Conservation (phyloP, 306 rosid genomes). For the Lathyrus aphaca region DNA sequence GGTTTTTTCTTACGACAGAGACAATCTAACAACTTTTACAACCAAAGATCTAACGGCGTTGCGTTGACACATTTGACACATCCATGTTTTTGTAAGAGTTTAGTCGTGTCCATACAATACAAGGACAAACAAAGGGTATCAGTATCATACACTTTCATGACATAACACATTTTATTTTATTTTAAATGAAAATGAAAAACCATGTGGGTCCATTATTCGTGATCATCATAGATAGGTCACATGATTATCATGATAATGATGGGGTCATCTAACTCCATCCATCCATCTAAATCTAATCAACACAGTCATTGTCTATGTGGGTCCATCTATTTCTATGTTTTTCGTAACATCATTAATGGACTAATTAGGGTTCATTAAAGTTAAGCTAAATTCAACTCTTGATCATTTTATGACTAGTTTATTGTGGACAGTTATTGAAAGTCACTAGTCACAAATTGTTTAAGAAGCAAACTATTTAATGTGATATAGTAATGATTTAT, state of each 20-base stretch:
- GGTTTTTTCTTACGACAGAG: constrained; percentile 47
- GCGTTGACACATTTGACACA: constrained; percentile 65
- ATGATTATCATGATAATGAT: constrained; percentile 43
- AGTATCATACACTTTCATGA: too few relatives aligned
- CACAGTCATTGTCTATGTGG: constrained; percentile 44
- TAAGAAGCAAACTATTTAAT: background rate
- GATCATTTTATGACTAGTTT: background rate
- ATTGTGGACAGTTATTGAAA: background rate
- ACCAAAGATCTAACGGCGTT: constrained; percentile 61
- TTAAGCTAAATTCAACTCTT: background rate
- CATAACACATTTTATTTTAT: background rate
- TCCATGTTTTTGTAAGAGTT: constrained; percentile 31
- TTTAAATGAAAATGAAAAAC: background rate
- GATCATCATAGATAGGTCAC: constrained; percentile 49
- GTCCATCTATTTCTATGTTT: background rate
- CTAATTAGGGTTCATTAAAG: background rate
- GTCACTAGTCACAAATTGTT: background rate
- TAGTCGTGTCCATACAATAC: constrained; percentile 31
- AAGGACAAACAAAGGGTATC: constrained; percentile 24
- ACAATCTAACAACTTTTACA: constrained; percentile 52
- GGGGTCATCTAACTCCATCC: constrained; percentile 41
- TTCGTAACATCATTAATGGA: background rate
- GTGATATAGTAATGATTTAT: background rate
- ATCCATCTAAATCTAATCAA: constrained; percentile 43
- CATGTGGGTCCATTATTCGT: constrained; percentile 18